These are phyloP conservation scores for Tephrocybe sp. DNA, from an alignment of 768 basidiomycete genomes.

Conservation along the genomic window DNA sequence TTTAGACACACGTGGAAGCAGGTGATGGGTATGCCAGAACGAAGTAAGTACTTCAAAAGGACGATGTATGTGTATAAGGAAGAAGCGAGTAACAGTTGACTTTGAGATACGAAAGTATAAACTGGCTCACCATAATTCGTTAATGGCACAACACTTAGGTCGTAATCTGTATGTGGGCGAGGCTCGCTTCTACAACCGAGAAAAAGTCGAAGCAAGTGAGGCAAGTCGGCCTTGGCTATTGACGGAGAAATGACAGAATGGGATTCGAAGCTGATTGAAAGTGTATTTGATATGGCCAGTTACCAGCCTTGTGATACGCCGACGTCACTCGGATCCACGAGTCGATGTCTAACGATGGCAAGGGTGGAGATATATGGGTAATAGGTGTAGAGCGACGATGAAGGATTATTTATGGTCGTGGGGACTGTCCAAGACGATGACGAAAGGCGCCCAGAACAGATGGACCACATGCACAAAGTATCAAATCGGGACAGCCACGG, in stretches of 20 bases:
- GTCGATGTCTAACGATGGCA: neutral
- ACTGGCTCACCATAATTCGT: slow-evolving; percentile 20
- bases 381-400: neutral
- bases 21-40: slow-evolving; percentile 1
- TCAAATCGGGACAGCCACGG: slow-evolving; percentile 4
- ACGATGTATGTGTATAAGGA: slow-evolving; percentile 4
- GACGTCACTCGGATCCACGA: slow-evolving; percentile 2
- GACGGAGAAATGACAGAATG: slow-evolving; percentile 8
- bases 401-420: neutral
- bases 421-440: slow-evolving; percentile 1
- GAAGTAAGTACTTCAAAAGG: no score
- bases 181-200: neutral
- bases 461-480: neutral
- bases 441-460: neutral
- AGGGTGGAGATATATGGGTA: neutral
- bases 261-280: slow-evolving; percentile 16
- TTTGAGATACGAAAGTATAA: neutral
- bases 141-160: neutral
- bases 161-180: neutral
- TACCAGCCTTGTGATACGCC: neutral
- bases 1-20: slow-evolving; percentile 18
- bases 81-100: slow-evolving; percentile 1
- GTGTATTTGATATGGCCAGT: neutral
- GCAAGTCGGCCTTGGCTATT: neutral
- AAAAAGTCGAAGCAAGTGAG: neutral